Evolutionary conservation across 257 asterid genomes (phyloP), one percentile per base, ranked within the genome.

Genomic region (Fraxinus excelsior): DNA sequence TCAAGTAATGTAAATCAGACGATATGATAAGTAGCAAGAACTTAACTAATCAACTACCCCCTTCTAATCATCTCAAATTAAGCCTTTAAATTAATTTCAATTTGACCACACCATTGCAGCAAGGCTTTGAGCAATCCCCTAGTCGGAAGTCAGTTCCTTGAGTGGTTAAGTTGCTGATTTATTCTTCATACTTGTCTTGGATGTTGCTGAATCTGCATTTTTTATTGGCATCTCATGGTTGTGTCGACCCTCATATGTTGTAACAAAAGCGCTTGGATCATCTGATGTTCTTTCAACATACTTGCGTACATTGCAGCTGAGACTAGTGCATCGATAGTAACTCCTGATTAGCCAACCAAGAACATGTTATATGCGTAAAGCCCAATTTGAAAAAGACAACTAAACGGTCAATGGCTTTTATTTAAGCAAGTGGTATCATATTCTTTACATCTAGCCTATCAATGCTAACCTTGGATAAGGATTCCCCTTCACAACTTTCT

Each of bases 231-330:
- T 69, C 66, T 72, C 84, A 34, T 94, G 98, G 87, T 87, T 87
- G 93, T 94, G 98, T 66, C 81, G 86, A 28, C 97, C 97, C 74
- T 94, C 97, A 13, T 91, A 94, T 16, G 97, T 94, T 19, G 94
- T 89, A 19, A 92, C 87, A 77, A 85, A 89, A 19, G 88, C 83
- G 6, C 77, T 71, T 2, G 97, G 88, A 76, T 90, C 94, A 66
- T 92, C 97, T 1, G 89, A 83, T 21, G 88, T 88, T 80, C 97
- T 88, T 79, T 94, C 97, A 1, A 92, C 96, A 19, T 88, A 92
- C 78, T 92, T 92, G 74, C 96, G 86, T 78, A 87, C 88, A 5
- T 84, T 88, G 93, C 97, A 94, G 71, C 86, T 85, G 12, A 81
- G 86, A 82, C 76, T 91, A 8, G 97, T 94, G 86, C 98, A 94